These are phyloP conservation scores for Suhomyces faveliae DNA, from an alignment of 805 yeast genomes.

Conservation along the genomic window DNA sequence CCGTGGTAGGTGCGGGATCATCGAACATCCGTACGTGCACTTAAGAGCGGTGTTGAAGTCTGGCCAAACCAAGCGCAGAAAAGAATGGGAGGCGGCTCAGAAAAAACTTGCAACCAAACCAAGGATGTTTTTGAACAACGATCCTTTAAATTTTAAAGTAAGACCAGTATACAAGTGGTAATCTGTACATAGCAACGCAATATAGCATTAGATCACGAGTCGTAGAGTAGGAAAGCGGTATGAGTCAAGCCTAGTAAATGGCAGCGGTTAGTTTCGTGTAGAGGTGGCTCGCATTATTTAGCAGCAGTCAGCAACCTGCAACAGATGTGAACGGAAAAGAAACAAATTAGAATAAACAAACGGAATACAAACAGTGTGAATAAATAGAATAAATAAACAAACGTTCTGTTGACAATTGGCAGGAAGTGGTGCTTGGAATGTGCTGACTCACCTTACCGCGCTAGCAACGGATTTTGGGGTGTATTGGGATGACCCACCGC, in stretches of 20 bases:
- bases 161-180: conserved; percentile 45
- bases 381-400: too few relatives aligned
- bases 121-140: conserved; percentile 44
- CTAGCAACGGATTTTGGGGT: too few relatives aligned
- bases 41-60: conserved; percentile 75
- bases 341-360: background rate
- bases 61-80: conserved; percentile 58
- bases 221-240: background rate
- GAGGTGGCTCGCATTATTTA: too few relatives aligned
- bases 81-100: conserved; percentile 55
- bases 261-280: background rate
- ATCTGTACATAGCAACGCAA: conserved; percentile 4
- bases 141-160: conserved; percentile 43
- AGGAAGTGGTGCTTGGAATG: too few relatives aligned
- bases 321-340: background rate
- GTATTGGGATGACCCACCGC: too few relatives aligned
- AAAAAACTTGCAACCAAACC: conserved; percentile 53
- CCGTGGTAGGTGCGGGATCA: conserved; percentile 84
- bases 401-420: too few relatives aligned
- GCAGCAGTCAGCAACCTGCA: background rate
- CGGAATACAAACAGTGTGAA: background rate
- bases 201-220: background rate
- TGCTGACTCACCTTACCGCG: too few relatives aligned
- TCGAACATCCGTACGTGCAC: conserved; percentile 75
- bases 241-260: background rate